Evolutionary conservation across 805 yeast species (phyloP), one percentile per base, ranked within the genome.

Genomic region (Lachancea mirantina): DNA sequence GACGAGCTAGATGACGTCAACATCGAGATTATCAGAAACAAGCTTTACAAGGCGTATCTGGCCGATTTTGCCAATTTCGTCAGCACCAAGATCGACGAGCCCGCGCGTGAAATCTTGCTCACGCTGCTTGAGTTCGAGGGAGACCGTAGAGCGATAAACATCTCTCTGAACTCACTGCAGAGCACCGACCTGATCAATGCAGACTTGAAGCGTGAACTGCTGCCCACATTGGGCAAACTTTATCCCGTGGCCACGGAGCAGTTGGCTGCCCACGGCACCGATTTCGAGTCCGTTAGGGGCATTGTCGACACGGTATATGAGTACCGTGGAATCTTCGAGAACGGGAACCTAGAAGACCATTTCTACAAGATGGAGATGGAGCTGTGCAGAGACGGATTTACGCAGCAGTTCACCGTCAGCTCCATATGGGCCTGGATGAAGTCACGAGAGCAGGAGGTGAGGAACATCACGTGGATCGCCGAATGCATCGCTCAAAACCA

Each of bases 401-500:
- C 98, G 20, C 98, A 92, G 63, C 97, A 89, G 60, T 92, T 92
- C 61, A 77, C 96, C 11, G 73, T 82, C 48, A 73, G 87, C 23
- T 81, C 95, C 2, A 69, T 92, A 36, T 92, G 96, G 92, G 95
- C 96, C 5, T 92, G 96, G 94, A 73, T 94, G 55, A 82, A 85
- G 61, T 80, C 95, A 11, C 83, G 82, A 53, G 98, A 92, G 62
- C 98, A 94, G 63, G 99, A 92, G 61, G 76, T 94, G 39, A 75
- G 98, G 62, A 92, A 92, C 59, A 81, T 92, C 45, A 85, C 97
- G n/a, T 92, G 99, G 99, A 89, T 92, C 36, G 95, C 97, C 30
- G 99, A 92, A 65, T 92, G 99, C 68, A 92, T 92, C 65, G 96
- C 97, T 19, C 98, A 94, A 61, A 88, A 87, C 57, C 99, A 92